Percentiles rank a stretch among this genome's conserved stretches.
These are phyloP conservation scores for Nepenthes mirabilis DNA, from an alignment of 148 eudicot genomes.

Conservation along the genomic window DNA sequence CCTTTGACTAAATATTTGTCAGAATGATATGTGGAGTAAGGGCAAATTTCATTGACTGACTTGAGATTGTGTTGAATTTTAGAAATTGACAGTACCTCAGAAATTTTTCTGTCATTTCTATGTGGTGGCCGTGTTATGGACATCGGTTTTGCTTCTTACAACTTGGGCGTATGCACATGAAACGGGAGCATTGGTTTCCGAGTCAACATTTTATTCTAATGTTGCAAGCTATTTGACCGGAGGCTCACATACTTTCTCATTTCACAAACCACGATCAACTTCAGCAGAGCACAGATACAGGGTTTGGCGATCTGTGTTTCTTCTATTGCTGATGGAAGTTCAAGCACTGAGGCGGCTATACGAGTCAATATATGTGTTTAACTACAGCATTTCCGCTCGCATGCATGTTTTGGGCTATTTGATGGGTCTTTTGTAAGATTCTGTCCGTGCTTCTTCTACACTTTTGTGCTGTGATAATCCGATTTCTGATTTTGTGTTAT, in stretches of 20 bases:
- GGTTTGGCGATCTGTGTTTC: slow-evolving; percentile 62
- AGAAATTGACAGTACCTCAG: slow-evolving; percentile 80
- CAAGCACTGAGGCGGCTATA: slow-evolving; percentile 64
- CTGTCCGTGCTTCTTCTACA: not conserved
- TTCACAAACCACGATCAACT: slow-evolving; percentile 20
- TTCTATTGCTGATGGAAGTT: slow-evolving; percentile 76
- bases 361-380: slow-evolving; percentile 65
- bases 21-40: not conserved
- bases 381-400: slow-evolving; percentile 66
- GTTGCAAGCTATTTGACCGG: slow-evolving; percentile 56
- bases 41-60: slow-evolving; percentile 8
- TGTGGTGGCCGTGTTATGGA: slow-evolving; percentile 57
- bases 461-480: not conserved
- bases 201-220: slow-evolving; percentile 40
- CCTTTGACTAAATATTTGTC: not conserved
- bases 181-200: slow-evolving; percentile 29
- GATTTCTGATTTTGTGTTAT: not conserved
- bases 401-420: slow-evolving; percentile 79
- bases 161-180: slow-evolving; percentile 68
- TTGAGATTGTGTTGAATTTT: slow-evolving; percentile 17
- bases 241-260: slow-evolving; percentile 37
- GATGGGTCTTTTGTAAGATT: slow-evolving; percentile 70
- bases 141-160: slow-evolving; percentile 43
- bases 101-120: slow-evolving; percentile 78
- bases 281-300: slow-evolving; percentile 19